Evolutionary conservation across 2,329 filamentous ascomycete genomes (phyloP), one percentile per base, ranked within the genome.

Genomic region (Pseudogymnoascus sp.): DNA sequence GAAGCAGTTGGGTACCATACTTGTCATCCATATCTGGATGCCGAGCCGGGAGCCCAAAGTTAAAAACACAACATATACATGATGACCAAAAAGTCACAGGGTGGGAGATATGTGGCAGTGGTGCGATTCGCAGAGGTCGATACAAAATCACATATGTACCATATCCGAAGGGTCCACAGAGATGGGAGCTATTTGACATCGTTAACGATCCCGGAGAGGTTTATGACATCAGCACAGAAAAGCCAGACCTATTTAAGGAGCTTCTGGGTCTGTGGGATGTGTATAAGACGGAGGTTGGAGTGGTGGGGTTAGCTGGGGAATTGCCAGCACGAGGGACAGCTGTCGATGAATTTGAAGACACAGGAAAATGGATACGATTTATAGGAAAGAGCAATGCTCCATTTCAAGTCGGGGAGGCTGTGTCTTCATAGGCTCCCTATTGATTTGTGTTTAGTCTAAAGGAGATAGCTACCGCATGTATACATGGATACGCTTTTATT

Each of bases 161-260:
- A 5, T 78, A 78, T 66, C 79, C 75, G 12, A 80, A 79, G 63
- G 79, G 79, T 0, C 76, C 78, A 0, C 79, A 81, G 69, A 75
- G 74, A 61, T 81, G 79, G 79, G 78, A 82, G 67, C 70, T 82
- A 43, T 82, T 80, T 68, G 77, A 81, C 63, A 70, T 81, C 4
- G 70, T 69, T 6, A 70, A 68, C 24, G 79, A 81, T 66, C 78
- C 78, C 1, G 79, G 78, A 11, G 79, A 82, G 71, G 68, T 76
- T 2, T 72, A 75, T 66, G 76, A 78, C 53, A 70, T 78, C 6
- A 69, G 72, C 1, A 71, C 71, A 35, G 59, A 72, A 38, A 70
- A 74, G 63, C 73, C 74, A 4, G 68, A 72, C 65, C 68, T 67
- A 53, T 63, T 76, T 33, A 65, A 70, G 38, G 72, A 74, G 62